phyloP scores from a whole-genome alignment of 2,329 filamentous ascomycete genomes.

The Fusarium sambucinum region DNA sequence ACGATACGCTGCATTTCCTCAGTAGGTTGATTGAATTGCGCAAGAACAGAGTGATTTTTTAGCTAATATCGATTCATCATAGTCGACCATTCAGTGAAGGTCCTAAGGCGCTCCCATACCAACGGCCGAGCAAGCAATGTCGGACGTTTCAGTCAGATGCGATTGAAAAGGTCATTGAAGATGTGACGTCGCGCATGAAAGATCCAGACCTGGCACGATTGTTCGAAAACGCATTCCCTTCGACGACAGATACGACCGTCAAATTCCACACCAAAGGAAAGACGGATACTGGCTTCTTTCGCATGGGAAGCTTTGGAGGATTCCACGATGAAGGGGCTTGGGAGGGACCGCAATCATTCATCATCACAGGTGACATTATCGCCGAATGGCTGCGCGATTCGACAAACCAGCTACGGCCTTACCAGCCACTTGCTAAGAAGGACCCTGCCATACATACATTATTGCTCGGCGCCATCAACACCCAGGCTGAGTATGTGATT shows the following conservation, averaged over 20 bases:
- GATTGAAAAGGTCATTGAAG: slow-evolving; percentile 88
- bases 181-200: slow-evolving; percentile 82
- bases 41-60: not conserved
- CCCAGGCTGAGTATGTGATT: slow-evolving; percentile 94
- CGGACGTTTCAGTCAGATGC: slow-evolving; percentile 89
- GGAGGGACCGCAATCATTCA: slow-evolving; percentile 89
- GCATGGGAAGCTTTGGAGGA: slow-evolving; percentile 49
- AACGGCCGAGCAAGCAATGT: slow-evolving; percentile 83
- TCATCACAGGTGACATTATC: slow-evolving; percentile 93
- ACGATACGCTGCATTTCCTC: slow-evolving; percentile 54
- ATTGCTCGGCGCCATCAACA: slow-evolving; percentile 94
- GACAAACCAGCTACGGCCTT: slow-evolving; percentile 92
- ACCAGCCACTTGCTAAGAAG: slow-evolving; percentile 85
- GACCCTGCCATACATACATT: slow-evolving; percentile 82
- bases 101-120: slow-evolving; percentile 83
- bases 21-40: slow-evolving; percentile 50
- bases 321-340: slow-evolving; percentile 71
- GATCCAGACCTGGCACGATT: slow-evolving; percentile 90
- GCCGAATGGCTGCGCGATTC: slow-evolving; percentile 94
- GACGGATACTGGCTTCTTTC: slow-evolving; percentile 55
- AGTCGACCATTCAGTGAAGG: slow-evolving; percentile 85
- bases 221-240: slow-evolving; percentile 96
- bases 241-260: slow-evolving; percentile 85
- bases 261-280: slow-evolving; percentile 82
- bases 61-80: slow-evolving; percentile 24